Evolutionary conservation across 805 yeast genomes (phyloP).

Genomic region (Candida tammaniensis): DNA sequence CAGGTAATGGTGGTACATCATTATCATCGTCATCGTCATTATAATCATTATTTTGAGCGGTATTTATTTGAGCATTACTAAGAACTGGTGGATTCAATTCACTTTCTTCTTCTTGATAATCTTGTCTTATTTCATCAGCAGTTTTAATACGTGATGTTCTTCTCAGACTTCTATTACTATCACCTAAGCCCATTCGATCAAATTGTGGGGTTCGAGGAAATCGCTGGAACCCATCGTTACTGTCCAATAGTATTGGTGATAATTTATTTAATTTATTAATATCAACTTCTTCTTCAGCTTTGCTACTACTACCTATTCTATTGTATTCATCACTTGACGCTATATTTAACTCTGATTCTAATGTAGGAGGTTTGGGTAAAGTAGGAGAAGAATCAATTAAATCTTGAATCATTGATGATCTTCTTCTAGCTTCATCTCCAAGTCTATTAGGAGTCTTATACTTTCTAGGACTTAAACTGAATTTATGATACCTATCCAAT

Average conservation of each 20-base stretch:
- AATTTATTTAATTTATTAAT: slow-evolving; percentile 13
- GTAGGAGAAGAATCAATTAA: slow-evolving; percentile 42
- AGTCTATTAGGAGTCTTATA: slow-evolving; percentile 16
- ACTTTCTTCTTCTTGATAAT: slow-evolving; percentile 26
- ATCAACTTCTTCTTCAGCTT: slow-evolving; percentile 2
- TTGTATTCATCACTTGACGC: slow-evolving; percentile 1
- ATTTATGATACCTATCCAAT: slow-evolving; percentile 26
- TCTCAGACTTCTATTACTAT: slow-evolving; percentile 12
- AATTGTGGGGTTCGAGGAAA: slow-evolving; percentile 49
- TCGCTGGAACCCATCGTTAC: slow-evolving; percentile 26
- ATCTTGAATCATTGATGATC: slow-evolving; percentile 34
- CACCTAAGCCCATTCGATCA: slow-evolving; percentile 20
- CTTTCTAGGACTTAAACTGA: slow-evolving; percentile 33
- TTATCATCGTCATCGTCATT: slow-evolving; percentile 18
- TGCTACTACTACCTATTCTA: slow-evolving; percentile 1
- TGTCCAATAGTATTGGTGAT: slow-evolving; percentile 16
- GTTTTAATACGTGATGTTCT: slow-evolving; percentile 20
- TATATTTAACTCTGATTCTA: slow-evolving; percentile 29
- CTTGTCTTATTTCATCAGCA: slow-evolving; percentile 21
- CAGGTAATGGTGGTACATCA: slow-evolving; percentile 13
- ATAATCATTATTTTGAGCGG: slow-evolving; percentile 3
- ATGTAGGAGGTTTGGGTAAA: slow-evolving; percentile 42
- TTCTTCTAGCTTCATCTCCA: slow-evolving; percentile 14
- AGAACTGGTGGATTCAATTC: slow-evolving; percentile 27
- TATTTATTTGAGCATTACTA: not conserved